phyloP scores from a whole-genome alignment of 306 rosid species.

The Rosa lucieae region DNA sequence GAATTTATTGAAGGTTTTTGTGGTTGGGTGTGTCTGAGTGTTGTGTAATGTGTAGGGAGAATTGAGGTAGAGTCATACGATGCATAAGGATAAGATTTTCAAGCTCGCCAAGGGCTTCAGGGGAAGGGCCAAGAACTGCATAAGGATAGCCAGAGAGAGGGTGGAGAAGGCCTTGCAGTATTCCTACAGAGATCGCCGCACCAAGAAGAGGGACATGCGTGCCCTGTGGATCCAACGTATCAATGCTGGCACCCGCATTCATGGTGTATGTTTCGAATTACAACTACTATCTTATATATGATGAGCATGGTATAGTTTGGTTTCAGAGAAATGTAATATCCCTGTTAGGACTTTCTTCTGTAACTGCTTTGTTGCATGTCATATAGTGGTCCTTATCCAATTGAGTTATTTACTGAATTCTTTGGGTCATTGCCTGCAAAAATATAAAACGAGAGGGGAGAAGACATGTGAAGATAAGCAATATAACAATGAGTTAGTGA shows the following conservation, averaged over 20 bases:
- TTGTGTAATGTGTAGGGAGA: conserved; percentile 8
- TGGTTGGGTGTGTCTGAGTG: background rate
- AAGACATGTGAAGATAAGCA: background rate
- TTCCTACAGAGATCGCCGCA: conserved; percentile 94
- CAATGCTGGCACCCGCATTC: conserved; percentile 90
- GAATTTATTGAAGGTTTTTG: background rate
- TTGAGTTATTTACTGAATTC: background rate
- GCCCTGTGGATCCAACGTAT: conserved; percentile 94
- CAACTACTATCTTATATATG: conserved; percentile 2
- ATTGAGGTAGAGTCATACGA: conserved; percentile 32
- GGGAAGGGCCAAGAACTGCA: conserved; percentile 97
- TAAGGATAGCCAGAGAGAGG: conserved; percentile 92
- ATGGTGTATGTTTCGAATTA: conserved; percentile 59
- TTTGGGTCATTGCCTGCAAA: background rate
- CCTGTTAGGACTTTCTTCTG: background rate
- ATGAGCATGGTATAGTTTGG: background rate
- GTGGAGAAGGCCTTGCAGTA: conserved; percentile 98
- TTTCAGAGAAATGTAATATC: background rate
- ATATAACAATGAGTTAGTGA: background rate
- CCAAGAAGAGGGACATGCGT: conserved; percentile 95
- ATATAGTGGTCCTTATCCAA: background rate
- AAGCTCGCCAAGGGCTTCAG: conserved; percentile 95
- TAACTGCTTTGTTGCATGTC: background rate
- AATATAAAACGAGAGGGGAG: background rate
- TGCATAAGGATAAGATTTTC: conserved; percentile 82